These are phyloP conservation scores for Boletus rubroflammeus DNA, from an alignment of 768 basidiomycete genomes.

Conservation along the genomic window DNA sequence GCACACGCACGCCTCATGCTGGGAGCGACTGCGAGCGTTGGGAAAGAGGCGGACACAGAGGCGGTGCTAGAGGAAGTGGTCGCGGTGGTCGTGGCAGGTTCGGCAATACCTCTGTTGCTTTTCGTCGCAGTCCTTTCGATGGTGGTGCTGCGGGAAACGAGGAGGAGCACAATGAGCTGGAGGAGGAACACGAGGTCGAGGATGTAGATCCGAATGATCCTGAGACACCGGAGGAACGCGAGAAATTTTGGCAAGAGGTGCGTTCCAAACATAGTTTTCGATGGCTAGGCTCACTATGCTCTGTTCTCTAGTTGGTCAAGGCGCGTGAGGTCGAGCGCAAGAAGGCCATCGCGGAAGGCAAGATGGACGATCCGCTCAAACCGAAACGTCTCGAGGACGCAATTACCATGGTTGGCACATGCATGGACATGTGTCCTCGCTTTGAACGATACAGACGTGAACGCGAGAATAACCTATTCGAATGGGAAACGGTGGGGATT, in stretches of 20 bases:
- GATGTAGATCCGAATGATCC: constrained; percentile 45
- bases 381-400: constrained; percentile 83
- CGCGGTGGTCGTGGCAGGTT: constrained; percentile 37
- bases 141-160: constrained; percentile 33
- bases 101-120: constrained; percentile 39
- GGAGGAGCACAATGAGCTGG: constrained; percentile 34
- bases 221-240: constrained; percentile 60
- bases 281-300: constrained; percentile 21
- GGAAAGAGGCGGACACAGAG: constrained; percentile 60
- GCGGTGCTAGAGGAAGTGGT: constrained; percentile 46
- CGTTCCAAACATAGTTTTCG: constrained; percentile 23
- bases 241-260: constrained; percentile 72
- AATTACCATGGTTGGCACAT: constrained; percentile 90
- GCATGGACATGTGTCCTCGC: constrained; percentile 90
- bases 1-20: constrained; percentile 35
- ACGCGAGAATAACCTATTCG: constrained; percentile 81
- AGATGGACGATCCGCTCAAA: constrained; percentile 83
- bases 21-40: constrained; percentile 49
- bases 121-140: constrained; percentile 28
- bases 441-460: constrained; percentile 92
- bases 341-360: constrained; percentile 73
- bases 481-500: constrained; percentile 74
- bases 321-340: constrained; percentile 69
- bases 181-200: constrained; percentile 30
- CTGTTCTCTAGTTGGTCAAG: constrained; percentile 55